Percentiles rank a stretch among this genome's conserved stretches.
Conservation (phyloP, 23 red algal species). For the Gracilaria gracilis region DNA sequence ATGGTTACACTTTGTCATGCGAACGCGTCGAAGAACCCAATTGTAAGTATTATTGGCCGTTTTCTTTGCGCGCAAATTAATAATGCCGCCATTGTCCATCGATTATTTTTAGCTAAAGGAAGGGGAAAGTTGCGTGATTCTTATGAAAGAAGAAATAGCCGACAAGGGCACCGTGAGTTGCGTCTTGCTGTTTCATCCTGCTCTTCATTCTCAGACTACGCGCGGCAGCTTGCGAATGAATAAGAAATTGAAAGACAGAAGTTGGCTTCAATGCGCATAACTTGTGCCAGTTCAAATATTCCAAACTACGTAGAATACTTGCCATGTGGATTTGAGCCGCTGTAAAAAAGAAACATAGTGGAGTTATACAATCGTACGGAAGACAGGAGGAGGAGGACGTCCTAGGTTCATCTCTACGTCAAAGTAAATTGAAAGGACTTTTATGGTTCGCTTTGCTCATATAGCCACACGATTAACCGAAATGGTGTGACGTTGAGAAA, state of each 20-base stretch:
- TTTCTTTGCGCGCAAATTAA: conserved; percentile 17
- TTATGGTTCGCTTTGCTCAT: not conserved
- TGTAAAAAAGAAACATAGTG: not conserved
- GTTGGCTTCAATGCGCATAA: no score
- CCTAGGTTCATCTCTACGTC: not conserved
- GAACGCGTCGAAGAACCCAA: not conserved
- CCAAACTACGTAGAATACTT: not conserved
- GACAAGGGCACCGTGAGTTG: not conserved
- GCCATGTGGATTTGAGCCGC: not conserved
- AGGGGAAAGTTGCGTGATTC: not conserved
- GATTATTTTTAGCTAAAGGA: not conserved
- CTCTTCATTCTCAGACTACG: not conserved
- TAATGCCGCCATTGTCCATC: not conserved
- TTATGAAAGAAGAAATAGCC: not conserved
- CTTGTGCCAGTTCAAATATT: not conserved
- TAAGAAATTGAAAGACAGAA: not conserved
- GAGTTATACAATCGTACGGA: not conserved
- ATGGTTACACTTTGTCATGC: not conserved
- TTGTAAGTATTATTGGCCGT: conserved; percentile 17
- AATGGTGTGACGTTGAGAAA: not conserved
- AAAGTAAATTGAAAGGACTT: not conserved
- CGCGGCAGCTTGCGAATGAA: not conserved
- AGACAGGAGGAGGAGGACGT: not conserved
- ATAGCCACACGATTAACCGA: not conserved
- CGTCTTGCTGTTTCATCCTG: not conserved